Conservation (phyloP, 805 yeast species). For the Pichia cabralensis region DNA sequence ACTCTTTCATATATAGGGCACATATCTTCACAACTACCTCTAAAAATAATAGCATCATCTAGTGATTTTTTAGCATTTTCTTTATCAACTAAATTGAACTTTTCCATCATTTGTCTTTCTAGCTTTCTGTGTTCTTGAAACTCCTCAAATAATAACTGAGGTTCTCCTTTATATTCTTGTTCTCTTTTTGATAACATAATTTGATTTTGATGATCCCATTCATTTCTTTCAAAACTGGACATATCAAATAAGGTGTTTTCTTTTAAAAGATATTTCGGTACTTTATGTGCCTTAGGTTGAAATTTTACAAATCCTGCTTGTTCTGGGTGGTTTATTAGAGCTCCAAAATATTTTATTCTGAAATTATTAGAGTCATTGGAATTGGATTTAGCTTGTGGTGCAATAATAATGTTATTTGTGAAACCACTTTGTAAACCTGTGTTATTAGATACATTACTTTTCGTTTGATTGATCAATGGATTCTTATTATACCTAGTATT, state of each 20-base stretch:
- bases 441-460: no score
- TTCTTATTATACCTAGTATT: no score
- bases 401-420: no score
- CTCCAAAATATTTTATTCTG: conserved; percentile 23
- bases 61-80: conserved; percentile 74
- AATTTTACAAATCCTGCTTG: conserved; percentile 20
- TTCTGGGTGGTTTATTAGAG: conserved; percentile 21
- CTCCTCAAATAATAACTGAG: conserved; percentile 65
- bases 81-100: conserved; percentile 72
- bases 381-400: no score
- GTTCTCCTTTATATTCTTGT: conserved; percentile 34
- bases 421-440: no score
- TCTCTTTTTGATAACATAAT: conserved; percentile 46
- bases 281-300: conserved; percentile 11
- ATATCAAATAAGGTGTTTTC: conserved; percentile 29
- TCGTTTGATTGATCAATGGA: no score
- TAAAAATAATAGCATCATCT: conserved; percentile 79
- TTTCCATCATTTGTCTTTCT: conserved; percentile 75
- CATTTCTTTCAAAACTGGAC: conserved; percentile 26
- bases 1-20: conserved; percentile 92
- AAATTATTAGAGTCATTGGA: conserved; percentile 8
- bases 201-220: conserved; percentile 77
- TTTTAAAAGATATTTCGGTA: conserved; percentile 24
- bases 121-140: conserved; percentile 62
- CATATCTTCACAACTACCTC: conserved; percentile 88